phyloP scores from a whole-genome alignment of 768 basidiomycete species.

The Termitomyces sp. region DNA sequence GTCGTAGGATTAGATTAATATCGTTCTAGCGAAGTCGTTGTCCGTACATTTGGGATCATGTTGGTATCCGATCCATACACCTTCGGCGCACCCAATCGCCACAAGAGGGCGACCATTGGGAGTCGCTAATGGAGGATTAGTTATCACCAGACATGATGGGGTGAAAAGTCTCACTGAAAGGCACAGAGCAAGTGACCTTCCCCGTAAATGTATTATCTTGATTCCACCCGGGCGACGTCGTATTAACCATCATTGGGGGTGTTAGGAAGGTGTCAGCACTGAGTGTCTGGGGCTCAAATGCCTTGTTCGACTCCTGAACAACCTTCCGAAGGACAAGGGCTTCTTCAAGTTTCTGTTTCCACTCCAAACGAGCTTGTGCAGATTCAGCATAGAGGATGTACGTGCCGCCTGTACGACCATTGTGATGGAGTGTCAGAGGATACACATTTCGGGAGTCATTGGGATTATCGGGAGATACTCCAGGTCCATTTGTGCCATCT shows the following conservation, averaged over 20 bases:
- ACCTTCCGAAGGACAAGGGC: conserved; percentile 80
- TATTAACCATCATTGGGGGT: conserved; percentile 51
- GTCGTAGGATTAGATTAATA: background rate
- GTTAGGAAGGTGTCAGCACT: conserved; percentile 86
- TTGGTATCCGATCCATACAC: conserved; percentile 96
- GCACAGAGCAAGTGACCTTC: conserved; percentile 92
- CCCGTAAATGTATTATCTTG: conserved; percentile 70
- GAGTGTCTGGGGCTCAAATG: conserved; percentile 88
- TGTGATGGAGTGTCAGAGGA: conserved; percentile 87
- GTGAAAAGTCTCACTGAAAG: conserved; percentile 67
- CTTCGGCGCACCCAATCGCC: conserved; percentile 92
- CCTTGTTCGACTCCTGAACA: conserved; percentile 91
- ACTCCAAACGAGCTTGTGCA: conserved; percentile 67
- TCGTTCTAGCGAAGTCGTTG: background rate
- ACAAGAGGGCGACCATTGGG: conserved; percentile 82
- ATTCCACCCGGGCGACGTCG: conserved; percentile 56
- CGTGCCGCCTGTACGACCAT: conserved; percentile 80
- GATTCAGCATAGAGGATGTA: conserved; percentile 88
- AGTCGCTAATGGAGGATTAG: conserved; percentile 48
- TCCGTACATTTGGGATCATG: conserved; percentile 78
- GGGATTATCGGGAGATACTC: conserved; percentile 30
- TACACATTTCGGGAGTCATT: conserved; percentile 73
- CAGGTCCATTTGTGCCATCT: conserved; percentile 17
- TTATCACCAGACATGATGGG: background rate
- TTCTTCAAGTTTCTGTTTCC: conserved; percentile 87